phyloP scores from a whole-genome alignment of 1,139 yeast species.

The Debaryomyces nepalensis region DNA sequence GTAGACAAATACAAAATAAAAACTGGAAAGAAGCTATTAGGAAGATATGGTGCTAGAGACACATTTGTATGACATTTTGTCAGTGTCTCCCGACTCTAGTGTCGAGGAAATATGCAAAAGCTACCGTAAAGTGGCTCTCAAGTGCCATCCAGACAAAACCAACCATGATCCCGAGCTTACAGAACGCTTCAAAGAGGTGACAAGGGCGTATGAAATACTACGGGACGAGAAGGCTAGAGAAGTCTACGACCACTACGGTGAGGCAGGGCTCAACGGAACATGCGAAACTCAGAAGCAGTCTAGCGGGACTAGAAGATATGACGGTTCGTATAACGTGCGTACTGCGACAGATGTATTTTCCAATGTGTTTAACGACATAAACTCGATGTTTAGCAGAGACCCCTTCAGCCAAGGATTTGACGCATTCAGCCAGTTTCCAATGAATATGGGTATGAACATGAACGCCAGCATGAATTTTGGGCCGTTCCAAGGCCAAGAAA shows the following conservation, averaged over 20 bases:
- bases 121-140: slow-evolving; percentile 46
- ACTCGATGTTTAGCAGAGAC: slow-evolving; percentile 33
- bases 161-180: slow-evolving; percentile 50
- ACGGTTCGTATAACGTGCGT: slow-evolving; percentile 14
- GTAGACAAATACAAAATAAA: background rate
- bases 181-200: slow-evolving; percentile 48
- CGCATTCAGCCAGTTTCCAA: slow-evolving; percentile 16
- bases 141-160: slow-evolving; percentile 53
- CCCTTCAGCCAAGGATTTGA: slow-evolving; percentile 18
- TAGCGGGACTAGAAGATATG: slow-evolving; percentile 13
- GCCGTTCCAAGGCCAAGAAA: background rate
- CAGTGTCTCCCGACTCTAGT: slow-evolving; percentile 40
- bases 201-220: slow-evolving; percentile 48
- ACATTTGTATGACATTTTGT: slow-evolving; percentile 42
- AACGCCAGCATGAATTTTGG: slow-evolving; percentile 13
- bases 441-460: slow-evolving; percentile 16
- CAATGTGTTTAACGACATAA: slow-evolving; percentile 45
- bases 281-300: slow-evolving; percentile 17
- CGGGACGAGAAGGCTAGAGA: slow-evolving; percentile 35
- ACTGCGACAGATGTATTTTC: slow-evolving; percentile 39
- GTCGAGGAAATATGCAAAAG: slow-evolving; percentile 46
- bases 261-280: slow-evolving; percentile 43
- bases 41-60: slow-evolving; percentile 37
- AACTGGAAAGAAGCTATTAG: background rate
- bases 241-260: slow-evolving; percentile 46